Evolutionary conservation across 306 rosid genomes (phyloP).

Genomic region (Styphnolobium japonicum): DNA sequence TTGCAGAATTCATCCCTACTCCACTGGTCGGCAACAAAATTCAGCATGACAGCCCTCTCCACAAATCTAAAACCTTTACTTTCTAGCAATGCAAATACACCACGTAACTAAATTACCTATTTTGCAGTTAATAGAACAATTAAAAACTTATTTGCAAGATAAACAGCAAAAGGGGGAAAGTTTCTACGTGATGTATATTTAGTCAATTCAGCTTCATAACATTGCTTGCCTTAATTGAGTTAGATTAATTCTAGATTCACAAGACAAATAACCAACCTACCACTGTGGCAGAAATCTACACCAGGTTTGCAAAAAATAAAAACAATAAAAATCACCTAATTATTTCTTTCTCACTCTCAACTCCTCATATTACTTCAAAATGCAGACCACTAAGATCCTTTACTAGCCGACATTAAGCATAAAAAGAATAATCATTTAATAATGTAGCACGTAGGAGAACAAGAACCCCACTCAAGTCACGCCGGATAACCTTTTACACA

Average conservation of each 20-base stretch:
- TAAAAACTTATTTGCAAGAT: background rate
- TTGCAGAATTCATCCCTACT: conserved; percentile 70
- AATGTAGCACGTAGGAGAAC: conserved; percentile 6
- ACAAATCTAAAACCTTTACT: conserved; percentile 17
- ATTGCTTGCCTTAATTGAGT: conserved; percentile 13
- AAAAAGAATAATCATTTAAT: background rate
- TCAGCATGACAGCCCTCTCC: conserved; percentile 64
- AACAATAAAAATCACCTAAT: background rate
- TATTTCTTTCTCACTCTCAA: background rate
- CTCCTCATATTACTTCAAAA: background rate
- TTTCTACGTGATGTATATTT: background rate
- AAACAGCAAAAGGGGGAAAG: background rate
- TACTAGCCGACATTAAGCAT: background rate
- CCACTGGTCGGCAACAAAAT: conserved; percentile 63
- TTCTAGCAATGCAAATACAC: conserved; percentile 18
- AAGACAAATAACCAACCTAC: background rate
- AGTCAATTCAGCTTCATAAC: conserved; percentile 9
- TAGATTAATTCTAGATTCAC: background rate
- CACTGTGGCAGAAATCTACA: background rate
- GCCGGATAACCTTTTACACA: conserved; percentile 1
- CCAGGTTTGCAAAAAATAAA: background rate
- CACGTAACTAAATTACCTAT: background rate
- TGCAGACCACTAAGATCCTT: background rate
- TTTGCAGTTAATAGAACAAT: background rate
- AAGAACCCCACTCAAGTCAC: background rate